Base-by-base conservation (phyloP, 2,329 filamentous ascomycete genomes). In the Sphaerulina vaccinii region DNA sequence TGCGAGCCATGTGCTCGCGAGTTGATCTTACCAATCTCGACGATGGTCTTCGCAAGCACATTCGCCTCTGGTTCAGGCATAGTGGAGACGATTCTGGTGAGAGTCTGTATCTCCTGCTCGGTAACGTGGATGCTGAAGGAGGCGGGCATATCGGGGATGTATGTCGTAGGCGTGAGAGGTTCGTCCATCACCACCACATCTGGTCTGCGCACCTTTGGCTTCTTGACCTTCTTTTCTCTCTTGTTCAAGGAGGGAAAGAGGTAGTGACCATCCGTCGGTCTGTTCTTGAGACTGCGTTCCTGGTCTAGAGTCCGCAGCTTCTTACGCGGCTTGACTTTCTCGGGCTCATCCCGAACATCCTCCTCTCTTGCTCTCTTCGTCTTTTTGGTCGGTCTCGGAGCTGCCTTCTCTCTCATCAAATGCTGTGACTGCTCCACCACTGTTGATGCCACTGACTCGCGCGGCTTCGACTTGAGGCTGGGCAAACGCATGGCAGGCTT, bases 21-120 rank as follows among this genome's bases (percentile, higher is more conserved):
- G 27, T 58, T 55, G 22, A 55, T 45, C 29, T 44, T 51, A 19
- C 41, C 50, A 13, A 58, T 53, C 21, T 55, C 49, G 15, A 49
- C 47, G 40, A 57, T 49, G 27, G 48, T 51, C 4, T 33, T 38
- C 5, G 49, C 33, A 16, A 44, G 29, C 22, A 13, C 10, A 13
- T 37, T 41, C 18, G 50, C 43, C 19, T 53, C 44, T 4, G 44
- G 19, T 24, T 53, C 47, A 9, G 44, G 29, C 21, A 39, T 22
- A 11, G 27, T 44, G 40, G 32, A 32, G 40, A 44, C 32, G 15
- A 51, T 38, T 7, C 40, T 29, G 48, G 39, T 29, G 24, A 44
- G 18, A 1, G 21, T 38, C 39, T 38, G 40, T 16, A 37, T 51
- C 29, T 51, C 48, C 8, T 27, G 21, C 1, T 51, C 15, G 9